A percentile compares a stretch with the other conserved stretches of the same genome.
These are phyloP conservation scores for Backusella liffmaniae DNA, from an alignment of 192 early-diverging fungal species.

Conservation along the genomic window DNA sequence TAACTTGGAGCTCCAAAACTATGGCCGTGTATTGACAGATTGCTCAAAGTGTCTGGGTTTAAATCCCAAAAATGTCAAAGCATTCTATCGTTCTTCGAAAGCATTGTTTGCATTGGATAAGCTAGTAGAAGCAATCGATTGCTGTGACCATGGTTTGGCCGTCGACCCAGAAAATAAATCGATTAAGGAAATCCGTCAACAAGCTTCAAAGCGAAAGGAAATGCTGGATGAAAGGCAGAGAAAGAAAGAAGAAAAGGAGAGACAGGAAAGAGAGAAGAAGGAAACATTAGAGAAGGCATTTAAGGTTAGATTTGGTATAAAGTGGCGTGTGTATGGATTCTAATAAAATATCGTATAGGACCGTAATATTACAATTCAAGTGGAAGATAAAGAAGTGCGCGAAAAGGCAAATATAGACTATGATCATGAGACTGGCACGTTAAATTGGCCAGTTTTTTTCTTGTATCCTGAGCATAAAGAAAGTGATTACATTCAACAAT, in stretches of 20 bases:
- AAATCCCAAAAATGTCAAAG: constrained; percentile 86
- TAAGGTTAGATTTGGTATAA: constrained; percentile 31
- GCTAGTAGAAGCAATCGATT: constrained; percentile 82
- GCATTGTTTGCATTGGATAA: constrained; percentile 81
- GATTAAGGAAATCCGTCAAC: constrained; percentile 28
- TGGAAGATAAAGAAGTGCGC: constrained; percentile 34
- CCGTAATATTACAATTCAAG: constrained; percentile 44
- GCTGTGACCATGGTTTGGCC: constrained; percentile 72
- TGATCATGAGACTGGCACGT: constrained; percentile 46
- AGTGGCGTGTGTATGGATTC: background rate
- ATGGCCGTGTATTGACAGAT: constrained; percentile 83
- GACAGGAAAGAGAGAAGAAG: constrained; percentile 48
- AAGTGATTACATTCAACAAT: constrained; percentile 83
- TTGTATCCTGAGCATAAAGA: constrained; percentile 94
- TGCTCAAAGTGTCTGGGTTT: constrained; percentile 81
- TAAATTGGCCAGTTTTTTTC: constrained; percentile 87
- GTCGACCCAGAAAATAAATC: constrained; percentile 54
- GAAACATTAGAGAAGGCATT: constrained; percentile 51
- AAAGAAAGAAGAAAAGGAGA: constrained; percentile 47
- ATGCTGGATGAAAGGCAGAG: constrained; percentile 45
- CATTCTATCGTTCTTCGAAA: constrained; percentile 85
- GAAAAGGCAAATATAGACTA: constrained; percentile 51
- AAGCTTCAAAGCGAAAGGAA: constrained; percentile 41
- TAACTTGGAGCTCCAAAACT: constrained; percentile 83
- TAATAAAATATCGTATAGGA: constrained; percentile 27